Percentiles rank a stretch among this genome's conserved stretches.
These are phyloP conservation scores for Rhytidiadelphus loreus DNA, from an alignment of 225 moss, liverwort and hornwort species.

Conservation along the genomic window DNA sequence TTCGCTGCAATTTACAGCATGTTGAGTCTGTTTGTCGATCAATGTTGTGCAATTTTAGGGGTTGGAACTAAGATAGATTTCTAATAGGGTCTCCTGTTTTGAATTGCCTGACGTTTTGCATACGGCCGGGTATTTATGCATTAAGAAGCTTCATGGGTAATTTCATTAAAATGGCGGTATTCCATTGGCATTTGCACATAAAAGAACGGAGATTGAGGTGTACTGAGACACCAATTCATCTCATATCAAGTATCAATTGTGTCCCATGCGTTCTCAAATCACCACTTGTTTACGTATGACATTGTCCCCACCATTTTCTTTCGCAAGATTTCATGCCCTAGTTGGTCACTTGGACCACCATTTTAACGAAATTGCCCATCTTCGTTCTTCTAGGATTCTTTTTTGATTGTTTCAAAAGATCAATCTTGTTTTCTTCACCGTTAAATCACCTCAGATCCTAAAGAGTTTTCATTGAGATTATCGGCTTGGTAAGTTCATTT, in stretches of 20 bases:
- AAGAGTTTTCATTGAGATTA: neutral
- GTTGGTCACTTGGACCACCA: too few species aligned
- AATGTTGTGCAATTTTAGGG: neutral
- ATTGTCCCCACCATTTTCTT: too few species aligned
- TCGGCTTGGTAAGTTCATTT: neutral
- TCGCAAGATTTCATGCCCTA: too few species aligned
- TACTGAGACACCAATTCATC: too few species aligned
- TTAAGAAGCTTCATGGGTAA: neutral
- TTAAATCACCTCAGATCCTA: neutral
- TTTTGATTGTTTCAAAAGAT: neutral
- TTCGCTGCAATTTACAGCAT: neutral
- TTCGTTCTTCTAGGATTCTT: neutral
- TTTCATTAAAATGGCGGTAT: too few species aligned
- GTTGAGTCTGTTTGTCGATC: neutral
- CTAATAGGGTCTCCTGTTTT: neutral
- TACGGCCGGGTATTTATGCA: neutral
- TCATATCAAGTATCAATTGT: too few species aligned
- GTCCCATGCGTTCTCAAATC: too few species aligned
- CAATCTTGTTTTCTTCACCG: neutral
- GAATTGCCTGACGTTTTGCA: neutral
- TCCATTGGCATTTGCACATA: too few species aligned
- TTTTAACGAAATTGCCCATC: too few species aligned
- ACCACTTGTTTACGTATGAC: too few species aligned
- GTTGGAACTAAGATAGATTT: too few species aligned
- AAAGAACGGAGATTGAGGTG: too few species aligned